Base-by-base conservation (phyloP, 495 filamentous ascomycete genomes). In the Penicillium manginii region DNA sequence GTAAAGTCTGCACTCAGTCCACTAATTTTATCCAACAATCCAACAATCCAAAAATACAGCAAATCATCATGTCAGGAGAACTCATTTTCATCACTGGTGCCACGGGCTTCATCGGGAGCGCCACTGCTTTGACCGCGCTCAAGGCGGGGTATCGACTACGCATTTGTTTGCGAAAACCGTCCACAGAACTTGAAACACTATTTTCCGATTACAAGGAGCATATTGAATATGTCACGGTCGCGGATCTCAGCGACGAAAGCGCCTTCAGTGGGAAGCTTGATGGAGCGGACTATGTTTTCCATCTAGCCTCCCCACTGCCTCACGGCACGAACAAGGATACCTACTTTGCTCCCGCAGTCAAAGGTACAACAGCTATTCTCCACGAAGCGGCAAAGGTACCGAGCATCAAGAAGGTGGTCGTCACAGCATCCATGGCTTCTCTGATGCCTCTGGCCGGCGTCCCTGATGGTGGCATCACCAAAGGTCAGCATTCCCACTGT, bases 51-150 rank as follows among this genome's bases (percentile, higher is more conserved):
- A 33, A 33, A 4, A 33, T 4, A 33, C 11, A 37, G 12, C 15
- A 37, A 8, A 40, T 9, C 37, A 10, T 22, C 40, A 22, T 31
- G 33, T 40, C 35, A 32, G 48, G 58, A 18, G 52, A 39, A 46
- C 48, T 73, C 29, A 66, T 81, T 60, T 80, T 82, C 59, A 71
- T 82, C 42, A 83, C 80, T 10, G 77, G 78, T 11, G 66, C 75
- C 6, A 67, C 71, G 17, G 78, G 79, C 40, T 78, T 74, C 54
- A 73, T 83, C 42, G 80, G 79, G 12, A 57, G 55, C 4, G 67
- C 70, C 15, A 66, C 73, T 7, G 70, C 73, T 4, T 19, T 73
- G 17, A 69, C 75, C 50, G 72, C 81, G 15, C 61, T 82, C 31
- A 64, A 64, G n/a, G 32, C 61, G 0, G 75, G 74, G 2, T 78